Conservation (phyloP, 108 stramenopile species). For the Phaeodactylum tricornutum region DNA sequence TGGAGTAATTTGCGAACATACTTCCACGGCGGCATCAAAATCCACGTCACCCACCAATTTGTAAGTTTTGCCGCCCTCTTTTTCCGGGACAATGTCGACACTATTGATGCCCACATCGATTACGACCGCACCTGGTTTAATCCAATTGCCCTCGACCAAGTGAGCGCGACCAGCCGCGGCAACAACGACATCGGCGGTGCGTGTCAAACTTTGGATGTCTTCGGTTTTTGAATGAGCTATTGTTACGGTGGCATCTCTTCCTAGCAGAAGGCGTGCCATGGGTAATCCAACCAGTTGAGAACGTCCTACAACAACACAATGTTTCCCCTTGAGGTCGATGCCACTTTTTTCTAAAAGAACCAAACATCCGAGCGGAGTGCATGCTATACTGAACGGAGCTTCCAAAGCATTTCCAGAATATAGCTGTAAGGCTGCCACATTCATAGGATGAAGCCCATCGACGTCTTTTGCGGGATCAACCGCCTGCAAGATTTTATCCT, state of each 20-base stretch:
- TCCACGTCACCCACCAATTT: conserved; percentile 94
- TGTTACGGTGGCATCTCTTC: conserved; percentile 90
- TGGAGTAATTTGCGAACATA: conserved; percentile 87
- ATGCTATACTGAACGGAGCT: conserved; percentile 65
- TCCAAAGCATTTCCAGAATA: conserved; percentile 3
- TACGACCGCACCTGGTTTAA: conserved; percentile 94
- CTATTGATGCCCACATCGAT: conserved; percentile 98
- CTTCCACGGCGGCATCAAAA: conserved; percentile 55
- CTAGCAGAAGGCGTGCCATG: conserved; percentile 82
- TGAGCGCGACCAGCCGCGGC: conserved; percentile 89
- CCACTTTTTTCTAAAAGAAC: conserved; percentile 88
- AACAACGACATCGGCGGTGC: conserved; percentile 91
- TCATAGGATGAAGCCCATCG: conserved; percentile 91
- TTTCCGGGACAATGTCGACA: conserved; percentile 51
- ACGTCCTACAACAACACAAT: conserved; percentile 95
- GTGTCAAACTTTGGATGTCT: conserved; percentile 53
- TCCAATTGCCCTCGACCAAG: conserved; percentile 81
- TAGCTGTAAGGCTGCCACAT: conserved; percentile 56
- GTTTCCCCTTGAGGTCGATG: conserved; percentile 75
- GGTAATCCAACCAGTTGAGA: conserved; percentile 89
- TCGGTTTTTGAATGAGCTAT: conserved; percentile 88
- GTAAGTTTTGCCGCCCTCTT: conserved; percentile 48
- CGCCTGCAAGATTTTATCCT: conserved; percentile 58
- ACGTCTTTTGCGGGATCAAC: conserved; percentile 87
- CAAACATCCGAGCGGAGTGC: conserved; percentile 89